These are phyloP conservation scores for Quercus cerris DNA, from an alignment of 306 rosid genomes.

Conservation along the genomic window DNA sequence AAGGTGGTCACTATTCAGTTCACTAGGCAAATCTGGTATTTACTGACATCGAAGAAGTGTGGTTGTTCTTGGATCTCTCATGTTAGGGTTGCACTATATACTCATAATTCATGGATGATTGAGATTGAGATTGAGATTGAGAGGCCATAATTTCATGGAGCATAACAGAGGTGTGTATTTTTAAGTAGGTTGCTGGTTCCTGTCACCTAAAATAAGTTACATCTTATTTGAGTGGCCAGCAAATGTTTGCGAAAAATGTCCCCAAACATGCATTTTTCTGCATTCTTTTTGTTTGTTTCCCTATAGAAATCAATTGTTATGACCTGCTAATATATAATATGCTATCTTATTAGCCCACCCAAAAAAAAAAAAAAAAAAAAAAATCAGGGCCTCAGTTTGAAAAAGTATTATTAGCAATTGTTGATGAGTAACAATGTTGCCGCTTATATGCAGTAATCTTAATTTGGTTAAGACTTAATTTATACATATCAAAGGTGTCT, in stretches of 20 bases:
- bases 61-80: conserved; percentile 8
- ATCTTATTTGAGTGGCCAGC: background rate
- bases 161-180: background rate
- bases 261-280: too few relatives aligned
- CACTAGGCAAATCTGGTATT: background rate
- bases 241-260: background rate
- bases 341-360: too few relatives aligned
- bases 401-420: too few relatives aligned
- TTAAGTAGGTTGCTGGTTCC: background rate
- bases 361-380: too few relatives aligned
- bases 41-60: conserved; percentile 8
- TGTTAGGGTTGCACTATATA: conserved; percentile 16
- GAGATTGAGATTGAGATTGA: conserved; percentile 1
- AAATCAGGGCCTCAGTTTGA: too few relatives aligned
- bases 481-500: too few relatives aligned
- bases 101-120: background rate
- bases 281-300: too few relatives aligned
- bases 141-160: background rate
- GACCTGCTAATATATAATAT: too few relatives aligned
- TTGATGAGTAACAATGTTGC: too few relatives aligned
- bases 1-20: background rate
- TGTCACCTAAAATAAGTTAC: background rate
- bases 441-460: too few relatives aligned
- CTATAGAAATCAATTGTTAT: too few relatives aligned
- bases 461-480: too few relatives aligned